Conservation (phyloP, 2,329 filamentous ascomycete species). For the Purpureocillium takamizusanense region DNA sequence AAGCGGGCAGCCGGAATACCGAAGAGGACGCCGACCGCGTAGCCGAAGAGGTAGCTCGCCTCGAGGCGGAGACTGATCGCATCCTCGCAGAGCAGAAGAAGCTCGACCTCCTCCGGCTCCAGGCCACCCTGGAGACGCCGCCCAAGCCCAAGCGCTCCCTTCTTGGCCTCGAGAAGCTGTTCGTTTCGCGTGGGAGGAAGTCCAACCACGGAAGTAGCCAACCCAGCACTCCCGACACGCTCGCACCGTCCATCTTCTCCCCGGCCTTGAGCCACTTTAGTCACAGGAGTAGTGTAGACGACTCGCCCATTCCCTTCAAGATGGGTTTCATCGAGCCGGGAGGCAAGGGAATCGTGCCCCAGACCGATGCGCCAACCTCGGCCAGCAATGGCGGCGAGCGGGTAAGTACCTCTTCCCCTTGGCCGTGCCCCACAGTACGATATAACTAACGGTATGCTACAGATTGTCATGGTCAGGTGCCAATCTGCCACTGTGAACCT, state of each 20-base stretch:
- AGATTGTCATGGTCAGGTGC: conserved; percentile 66
- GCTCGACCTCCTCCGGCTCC: conserved; percentile 35
- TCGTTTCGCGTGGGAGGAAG: conserved; percentile 33
- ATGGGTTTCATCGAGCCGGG: conserved; percentile 35
- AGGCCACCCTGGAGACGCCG: conserved; percentile 29
- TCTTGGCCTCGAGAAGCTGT: conserved; percentile 39
- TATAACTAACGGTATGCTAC: neutral
- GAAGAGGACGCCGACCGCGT: conserved; percentile 16
- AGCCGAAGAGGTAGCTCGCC: conserved; percentile 31
- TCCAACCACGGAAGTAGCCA: conserved; percentile 20
- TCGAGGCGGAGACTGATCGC: conserved; percentile 38
- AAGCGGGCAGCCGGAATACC: neutral
- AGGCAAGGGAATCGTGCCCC: conserved; percentile 36
- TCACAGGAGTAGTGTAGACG: conserved; percentile 23
- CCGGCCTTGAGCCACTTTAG: conserved; percentile 24
- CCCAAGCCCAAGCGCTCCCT: conserved; percentile 14
- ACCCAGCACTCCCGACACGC: conserved; percentile 21
- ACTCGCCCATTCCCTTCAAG: conserved; percentile 17
- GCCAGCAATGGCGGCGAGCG: conserved; percentile 74
- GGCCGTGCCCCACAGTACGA: too few relatives aligned
- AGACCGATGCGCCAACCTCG: conserved; percentile 68
- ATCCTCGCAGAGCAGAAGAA: conserved; percentile 40
- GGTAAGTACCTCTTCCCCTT: conserved; percentile 34
- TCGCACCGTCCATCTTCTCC: conserved; percentile 24
- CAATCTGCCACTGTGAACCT: conserved; percentile 60